Evolutionary conservation across 768 basidiomycete species (phyloP).

Genomic region (Sporobolomyces roseus): DNA sequence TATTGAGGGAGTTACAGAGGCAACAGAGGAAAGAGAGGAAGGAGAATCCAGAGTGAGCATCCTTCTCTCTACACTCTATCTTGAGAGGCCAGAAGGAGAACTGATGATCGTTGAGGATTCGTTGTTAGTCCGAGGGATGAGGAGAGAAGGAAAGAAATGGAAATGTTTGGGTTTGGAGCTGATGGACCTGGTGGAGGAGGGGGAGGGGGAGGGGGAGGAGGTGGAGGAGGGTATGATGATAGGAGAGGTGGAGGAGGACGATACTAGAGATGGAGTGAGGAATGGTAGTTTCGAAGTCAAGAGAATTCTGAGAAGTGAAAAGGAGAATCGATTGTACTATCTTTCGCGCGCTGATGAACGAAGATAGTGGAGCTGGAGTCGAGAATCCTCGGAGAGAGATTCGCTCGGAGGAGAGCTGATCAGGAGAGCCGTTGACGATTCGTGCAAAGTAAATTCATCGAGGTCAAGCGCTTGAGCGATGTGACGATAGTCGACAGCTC

Average conservation of each 20-base stretch:
- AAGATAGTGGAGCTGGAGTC: no score
- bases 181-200: slow-evolving; percentile 19
- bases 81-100: not conserved
- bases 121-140: slow-evolving; percentile 34
- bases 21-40: slow-evolving; percentile 38
- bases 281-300: no score
- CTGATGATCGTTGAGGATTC: not conserved
- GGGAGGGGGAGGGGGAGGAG: slow-evolving; percentile 6
- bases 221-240: no score
- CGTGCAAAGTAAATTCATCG: no score
- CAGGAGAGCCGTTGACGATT: no score
- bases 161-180: slow-evolving; percentile 33
- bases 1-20: slow-evolving; percentile 39
- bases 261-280: no score
- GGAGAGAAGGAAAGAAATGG: slow-evolving; percentile 43
- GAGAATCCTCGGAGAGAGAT: no score
- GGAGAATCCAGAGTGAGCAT: slow-evolving; percentile 31
- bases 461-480: slow-evolving; percentile 44
- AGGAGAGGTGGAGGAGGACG: no score
- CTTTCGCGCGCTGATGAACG: no score
- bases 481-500: slow-evolving; percentile 44
- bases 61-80: not conserved
- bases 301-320: no score
- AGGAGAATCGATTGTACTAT: no score
- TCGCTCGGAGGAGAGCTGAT: no score